Base-by-base conservation (phyloP, 176 grass and related monocot genomes). In the Rhynchospora breviuscula region DNA sequence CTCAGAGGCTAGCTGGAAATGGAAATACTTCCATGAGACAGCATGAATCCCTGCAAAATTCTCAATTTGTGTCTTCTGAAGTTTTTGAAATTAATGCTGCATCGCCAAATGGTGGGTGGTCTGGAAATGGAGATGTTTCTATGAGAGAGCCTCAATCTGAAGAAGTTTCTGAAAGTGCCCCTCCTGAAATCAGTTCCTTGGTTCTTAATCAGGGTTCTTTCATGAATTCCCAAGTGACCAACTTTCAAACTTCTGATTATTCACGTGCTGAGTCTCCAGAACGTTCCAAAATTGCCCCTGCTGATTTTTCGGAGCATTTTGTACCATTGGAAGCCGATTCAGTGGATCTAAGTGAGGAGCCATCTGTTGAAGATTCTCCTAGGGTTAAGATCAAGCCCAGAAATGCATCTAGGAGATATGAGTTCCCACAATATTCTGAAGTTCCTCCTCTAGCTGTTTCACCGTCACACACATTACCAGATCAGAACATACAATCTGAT, bases 161-260 rank as follows among this genome's bases (percentile, higher is more conserved):
- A 79, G 84, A 81, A 78, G 83, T 85, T 88, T 84, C 86, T 59
- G 86, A 91, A 82, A 71, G 83, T 64, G 78, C 85, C 83, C 63
- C 65, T 83, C 87, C 57, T 72, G 86, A 88, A 78, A 74, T 78
- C 6, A 78, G 51, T 51, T 33, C 73, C 12, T 54, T 77, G 86
- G 68, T 87, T 79, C 45, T 49, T 47, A 82, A 70, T 86, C 79
- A 87, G 81, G 52, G 80, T 87, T 83, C 83, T 86, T 71, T 54
- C 7, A 57, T 56, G 22, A 57, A 33, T 57, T 18, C 51, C 22
- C 51, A 78, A 78, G 51, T 4, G 17, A 33, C 51, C 14, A 31
- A 78, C 13, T 78, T 57, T 78, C 23, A 33, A 78, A 78, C 48
- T 56, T 15, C 51, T 57, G 73, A 56, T 78, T 78, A 78, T 57